phyloP scores from a whole-genome alignment of 1,284 basidiomycete species.

The Ganoderma leucocontextum region DNA sequence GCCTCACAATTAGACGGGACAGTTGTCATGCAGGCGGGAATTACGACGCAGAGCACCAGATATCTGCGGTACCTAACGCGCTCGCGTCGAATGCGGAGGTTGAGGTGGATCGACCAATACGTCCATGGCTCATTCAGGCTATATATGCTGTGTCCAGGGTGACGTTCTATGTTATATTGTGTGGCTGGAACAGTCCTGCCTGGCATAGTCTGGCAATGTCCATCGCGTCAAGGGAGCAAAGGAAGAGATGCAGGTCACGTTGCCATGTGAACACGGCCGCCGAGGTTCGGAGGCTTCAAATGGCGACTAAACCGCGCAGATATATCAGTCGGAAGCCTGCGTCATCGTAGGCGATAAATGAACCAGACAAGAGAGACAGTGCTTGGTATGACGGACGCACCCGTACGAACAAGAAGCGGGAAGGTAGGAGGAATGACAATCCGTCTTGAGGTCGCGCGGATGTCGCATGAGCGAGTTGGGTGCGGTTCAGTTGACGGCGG shows the following conservation, averaged over 20 bases:
- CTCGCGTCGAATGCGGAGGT: neutral
- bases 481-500: neutral
- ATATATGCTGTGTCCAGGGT: neutral
- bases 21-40: neutral
- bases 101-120: neutral
- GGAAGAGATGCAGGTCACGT: neutral
- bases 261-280: neutral
- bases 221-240: neutral
- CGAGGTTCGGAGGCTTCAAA: neutral
- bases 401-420: neutral
- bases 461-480: neutral
- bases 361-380: neutral
- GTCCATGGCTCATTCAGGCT: neutral
- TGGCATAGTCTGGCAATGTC: neutral
- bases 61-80: neutral
- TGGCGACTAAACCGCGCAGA: neutral
- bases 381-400: neutral
- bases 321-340: neutral
- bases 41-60: neutral
- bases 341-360: no score
- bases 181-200: neutral
- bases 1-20: neutral
- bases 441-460: neutral
- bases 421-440: neutral
- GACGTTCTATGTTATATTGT: neutral